Percentiles rank a stretch among this genome's conserved stretches.
Conservation (phyloP, 2,329 filamentous ascomycete species). For the Apiospora rasikravindrae region DNA sequence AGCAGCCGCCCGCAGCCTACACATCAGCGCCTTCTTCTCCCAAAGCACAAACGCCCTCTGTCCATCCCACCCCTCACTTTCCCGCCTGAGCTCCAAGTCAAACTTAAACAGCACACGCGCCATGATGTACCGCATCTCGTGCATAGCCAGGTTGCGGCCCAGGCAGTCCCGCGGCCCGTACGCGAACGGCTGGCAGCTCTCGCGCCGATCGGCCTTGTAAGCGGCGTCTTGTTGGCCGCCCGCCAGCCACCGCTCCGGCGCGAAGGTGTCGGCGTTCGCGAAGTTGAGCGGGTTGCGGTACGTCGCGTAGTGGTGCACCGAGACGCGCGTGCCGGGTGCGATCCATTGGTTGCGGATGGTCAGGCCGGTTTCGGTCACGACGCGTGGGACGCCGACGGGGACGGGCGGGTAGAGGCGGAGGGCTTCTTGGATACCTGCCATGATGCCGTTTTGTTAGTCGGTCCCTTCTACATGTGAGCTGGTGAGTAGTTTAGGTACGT, state of each 20-base stretch:
- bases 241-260: constrained; percentile 28
- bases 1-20: neutral
- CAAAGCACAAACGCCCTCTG: constrained; percentile 24
- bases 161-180: constrained; percentile 28
- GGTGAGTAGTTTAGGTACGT: neutral
- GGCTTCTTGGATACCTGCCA: constrained; percentile 27
- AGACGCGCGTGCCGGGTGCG: constrained; percentile 26
- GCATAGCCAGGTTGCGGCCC: constrained; percentile 28
- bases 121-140: constrained; percentile 26
- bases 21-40: constrained; percentile 18
- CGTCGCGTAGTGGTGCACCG: constrained; percentile 28
- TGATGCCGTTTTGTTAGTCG: neutral
- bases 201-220: constrained; percentile 21
- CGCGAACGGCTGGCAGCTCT: constrained; percentile 27
- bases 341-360: constrained; percentile 26
- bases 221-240: too few species aligned
- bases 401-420: constrained; percentile 32
- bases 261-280: constrained; percentile 25
- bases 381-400: constrained; percentile 29
- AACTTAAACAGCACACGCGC: constrained; percentile 23
- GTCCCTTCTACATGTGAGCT: neutral
- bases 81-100: constrained; percentile 23
- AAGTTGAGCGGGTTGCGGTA: constrained; percentile 22
- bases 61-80: constrained; percentile 19
- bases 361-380: constrained; percentile 31